Evolutionary conservation across 176 grass and related monocot species (phyloP).

Genomic region (Aegilops umbellulata): DNA sequence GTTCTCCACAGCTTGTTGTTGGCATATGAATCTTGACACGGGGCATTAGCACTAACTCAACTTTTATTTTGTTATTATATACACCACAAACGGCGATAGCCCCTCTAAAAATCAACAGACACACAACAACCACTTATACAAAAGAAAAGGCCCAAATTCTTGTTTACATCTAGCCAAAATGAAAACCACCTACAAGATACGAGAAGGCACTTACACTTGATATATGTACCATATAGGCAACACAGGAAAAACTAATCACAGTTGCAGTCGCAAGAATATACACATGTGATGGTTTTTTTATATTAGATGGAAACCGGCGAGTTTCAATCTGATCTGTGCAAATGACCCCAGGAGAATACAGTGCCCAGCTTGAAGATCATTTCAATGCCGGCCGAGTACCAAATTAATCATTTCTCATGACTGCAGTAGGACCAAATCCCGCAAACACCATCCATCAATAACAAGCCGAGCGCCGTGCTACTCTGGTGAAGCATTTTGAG

Average conservation of each 20-base stretch:
- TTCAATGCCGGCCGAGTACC: neutral
- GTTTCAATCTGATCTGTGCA: constrained; percentile 26
- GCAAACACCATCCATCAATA: neutral
- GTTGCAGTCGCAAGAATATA: constrained; percentile 47
- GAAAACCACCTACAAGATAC: neutral
- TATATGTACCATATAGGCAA: neutral
- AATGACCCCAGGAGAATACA: constrained; percentile 31
- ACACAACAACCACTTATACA: constrained; percentile 3
- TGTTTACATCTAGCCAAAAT: constrained; percentile 30
- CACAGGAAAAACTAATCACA: constrained; percentile 26
- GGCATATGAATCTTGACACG: neutral
- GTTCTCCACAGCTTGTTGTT: neutral
- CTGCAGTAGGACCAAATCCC: neutral
- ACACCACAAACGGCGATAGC: constrained; percentile 18
- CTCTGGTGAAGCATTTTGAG: constrained; percentile 38
- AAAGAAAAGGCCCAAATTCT: constrained; percentile 3
- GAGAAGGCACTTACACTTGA: constrained; percentile 14
- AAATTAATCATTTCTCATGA: neutral
- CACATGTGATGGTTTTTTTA: constrained; percentile 24
- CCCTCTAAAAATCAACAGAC: constrained; percentile 9
- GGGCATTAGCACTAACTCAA: neutral
- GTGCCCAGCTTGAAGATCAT: neutral
- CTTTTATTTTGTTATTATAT: constrained; percentile 6
- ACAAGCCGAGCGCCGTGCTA: neutral
- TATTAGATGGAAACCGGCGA: neutral